Percentiles rank a stretch among this genome's conserved stretches.
These are phyloP conservation scores for Mollisia scopiformis DNA, from an alignment of 2,329 filamentous ascomycete species.

Conservation along the genomic window DNA sequence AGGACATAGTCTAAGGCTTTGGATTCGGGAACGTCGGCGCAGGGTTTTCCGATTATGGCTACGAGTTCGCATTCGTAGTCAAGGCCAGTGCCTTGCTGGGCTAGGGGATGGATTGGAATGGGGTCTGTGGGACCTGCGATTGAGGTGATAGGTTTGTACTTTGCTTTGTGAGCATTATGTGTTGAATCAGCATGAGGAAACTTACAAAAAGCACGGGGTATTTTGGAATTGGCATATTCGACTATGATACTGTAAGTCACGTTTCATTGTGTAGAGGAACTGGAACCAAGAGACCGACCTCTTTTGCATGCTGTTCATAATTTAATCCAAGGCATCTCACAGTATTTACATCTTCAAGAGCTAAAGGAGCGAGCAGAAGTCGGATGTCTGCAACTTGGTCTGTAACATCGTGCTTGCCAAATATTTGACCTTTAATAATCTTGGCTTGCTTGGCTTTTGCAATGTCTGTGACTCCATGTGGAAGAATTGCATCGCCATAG, in stretches of 20 bases:
- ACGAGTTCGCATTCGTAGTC: slow-evolving; percentile 85
- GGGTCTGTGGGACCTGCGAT: slow-evolving; percentile 66
- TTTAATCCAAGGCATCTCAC: slow-evolving; percentile 73
- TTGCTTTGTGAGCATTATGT: not conserved
- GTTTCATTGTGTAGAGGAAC: not conserved
- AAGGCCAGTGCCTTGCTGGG: slow-evolving; percentile 66
- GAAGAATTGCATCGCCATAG: slow-evolving; percentile 76
- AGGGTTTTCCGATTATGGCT: slow-evolving; percentile 70
- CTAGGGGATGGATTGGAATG: slow-evolving; percentile 67
- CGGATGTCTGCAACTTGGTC: slow-evolving; percentile 60
- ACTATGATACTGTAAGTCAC: slow-evolving; percentile 39
- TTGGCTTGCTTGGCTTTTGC: slow-evolving; percentile 61
- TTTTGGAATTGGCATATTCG: slow-evolving; percentile 68
- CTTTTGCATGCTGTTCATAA: slow-evolving; percentile 72
- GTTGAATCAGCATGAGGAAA: slow-evolving; percentile 6
- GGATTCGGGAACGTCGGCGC: slow-evolving; percentile 64
- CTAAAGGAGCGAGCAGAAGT: slow-evolving; percentile 65
- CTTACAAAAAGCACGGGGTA: slow-evolving; percentile 72
- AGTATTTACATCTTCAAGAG: slow-evolving; percentile 63
- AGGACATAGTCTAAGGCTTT: slow-evolving; percentile 72
- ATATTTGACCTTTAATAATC: slow-evolving; percentile 68
- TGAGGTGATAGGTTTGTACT: slow-evolving; percentile 70
- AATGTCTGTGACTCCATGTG: slow-evolving; percentile 61
- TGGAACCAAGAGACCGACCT: slow-evolving; percentile 44
- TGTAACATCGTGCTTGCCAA: slow-evolving; percentile 65